Percentiles rank a stretch among this genome's conserved stretches.
These are phyloP conservation scores for Ceratocystis colombiana DNA, from an alignment of 2,329 filamentous ascomycete species.

Conservation along the genomic window DNA sequence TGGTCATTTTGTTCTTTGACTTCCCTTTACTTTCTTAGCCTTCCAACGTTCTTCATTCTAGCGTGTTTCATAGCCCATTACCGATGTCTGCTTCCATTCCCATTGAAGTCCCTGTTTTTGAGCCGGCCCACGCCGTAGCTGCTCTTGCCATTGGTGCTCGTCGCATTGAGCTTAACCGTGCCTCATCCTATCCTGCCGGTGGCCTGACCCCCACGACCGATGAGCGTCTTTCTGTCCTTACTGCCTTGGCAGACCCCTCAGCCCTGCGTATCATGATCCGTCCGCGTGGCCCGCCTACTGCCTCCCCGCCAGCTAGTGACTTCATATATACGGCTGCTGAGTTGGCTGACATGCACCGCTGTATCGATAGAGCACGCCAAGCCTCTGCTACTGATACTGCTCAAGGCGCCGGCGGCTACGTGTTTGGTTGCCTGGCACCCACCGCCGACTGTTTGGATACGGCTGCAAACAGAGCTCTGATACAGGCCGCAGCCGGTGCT, in stretches of 20 bases:
- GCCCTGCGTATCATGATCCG: conserved; percentile 46
- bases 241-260: conserved; percentile 4
- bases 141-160: conserved; percentile 39
- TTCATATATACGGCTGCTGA: conserved; percentile 29
- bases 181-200: conserved; percentile 41
- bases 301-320: conserved; percentile 10
- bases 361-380: conserved; percentile 16
- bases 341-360: conserved; percentile 36
- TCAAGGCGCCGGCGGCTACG: neutral
- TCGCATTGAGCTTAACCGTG: conserved; percentile 46
- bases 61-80: neutral
- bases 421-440: conserved; percentile 19
- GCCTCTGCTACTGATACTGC: no score
- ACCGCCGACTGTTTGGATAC: conserved; percentile 30
- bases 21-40: neutral
- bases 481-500: conserved; percentile 36
- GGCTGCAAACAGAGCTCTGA: conserved; percentile 35
- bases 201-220: conserved; percentile 42
- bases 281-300: conserved; percentile 35
- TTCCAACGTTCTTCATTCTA: neutral
- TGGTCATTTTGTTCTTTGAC: neutral
- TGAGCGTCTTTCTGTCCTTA: conserved; percentile 32
- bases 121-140: conserved; percentile 33
- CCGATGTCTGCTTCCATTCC: conserved; percentile 27
- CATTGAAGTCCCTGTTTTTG: conserved; percentile 48